These are phyloP conservation scores for Globisporangium abappressorium DNA, from an alignment of 352 stramenopile genomes.

Conservation along the genomic window DNA sequence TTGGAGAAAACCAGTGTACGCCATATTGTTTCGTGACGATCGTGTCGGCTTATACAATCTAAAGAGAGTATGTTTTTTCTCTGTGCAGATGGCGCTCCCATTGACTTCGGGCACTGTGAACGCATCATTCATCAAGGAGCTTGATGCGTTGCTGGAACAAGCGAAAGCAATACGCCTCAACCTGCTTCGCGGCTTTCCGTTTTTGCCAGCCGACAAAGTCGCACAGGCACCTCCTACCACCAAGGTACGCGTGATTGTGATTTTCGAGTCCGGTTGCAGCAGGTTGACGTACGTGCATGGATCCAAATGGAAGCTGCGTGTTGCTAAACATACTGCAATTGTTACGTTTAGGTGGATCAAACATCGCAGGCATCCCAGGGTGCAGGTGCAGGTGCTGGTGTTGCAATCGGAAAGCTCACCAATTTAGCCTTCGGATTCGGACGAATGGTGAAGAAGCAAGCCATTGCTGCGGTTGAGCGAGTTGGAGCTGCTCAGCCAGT, in stretches of 20 bases:
- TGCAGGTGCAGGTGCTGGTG: constrained; percentile 20
- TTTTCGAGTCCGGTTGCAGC: neutral
- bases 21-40: neutral
- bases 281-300: neutral
- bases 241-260: constrained; percentile 6
- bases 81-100: constrained; percentile 50
- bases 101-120: constrained; percentile 45
- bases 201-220: constrained; percentile 33
- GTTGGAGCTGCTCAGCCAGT: constrained; percentile 57
- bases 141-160: constrained; percentile 57
- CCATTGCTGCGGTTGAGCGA: constrained; percentile 75
- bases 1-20: constrained; percentile 68
- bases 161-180: constrained; percentile 41
- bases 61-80: neutral
- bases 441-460: constrained; percentile 84
- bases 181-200: constrained; percentile 60
- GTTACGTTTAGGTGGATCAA: neutral
- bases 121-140: constrained; percentile 45
- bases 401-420: constrained; percentile 67
- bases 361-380: constrained; percentile 2
- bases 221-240: neutral
- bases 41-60: neutral
- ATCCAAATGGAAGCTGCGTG: neutral
- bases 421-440: constrained; percentile 81
- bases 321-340: neutral